Evolutionary conservation across 2,329 filamentous ascomycete genomes (phyloP), one percentile per base, ranked within the genome.

Genomic region (Venturia nashicola): DNA sequence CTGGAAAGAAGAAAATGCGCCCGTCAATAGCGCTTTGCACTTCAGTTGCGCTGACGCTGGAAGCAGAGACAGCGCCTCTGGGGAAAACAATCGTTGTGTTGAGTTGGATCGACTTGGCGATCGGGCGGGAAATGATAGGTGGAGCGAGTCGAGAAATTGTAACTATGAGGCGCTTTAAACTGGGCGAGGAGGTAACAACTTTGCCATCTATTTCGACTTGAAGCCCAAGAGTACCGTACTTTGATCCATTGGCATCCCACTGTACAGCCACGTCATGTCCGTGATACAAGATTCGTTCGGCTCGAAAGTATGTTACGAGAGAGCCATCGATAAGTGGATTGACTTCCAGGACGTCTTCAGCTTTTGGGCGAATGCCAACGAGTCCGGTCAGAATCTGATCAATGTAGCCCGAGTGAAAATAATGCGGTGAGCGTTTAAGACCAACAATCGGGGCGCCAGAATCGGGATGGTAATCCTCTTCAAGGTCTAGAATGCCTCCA

Each of bases 391-490:
- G 70, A 42, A 78, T 68, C 2, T 75, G 70, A 64, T 79, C 77
- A 34, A 75, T 71, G 66, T 74, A 79, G 1, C 76, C 76, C 1
- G 76, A 78, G 69, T 79, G 77, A 70, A 78, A 78, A 68, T 78
- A 79, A 63, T 79, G 77, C 16, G 72, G 75, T 2, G 74, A 76
- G 7, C 77, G 74, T 39, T 73, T 71, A 5, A 78, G 71, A 0
- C 76, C 76, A 2, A 78, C 76, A 34, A 78, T 76, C 0, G 75
- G 75, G 0, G 70, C 70, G 0, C 75, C 72, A n/a, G 76, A 74
- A 64, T 76, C 75, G 0, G 77, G 71, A 51, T 78, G 72, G 66
- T 78, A 78, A 64, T 78, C 75, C 68, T 79, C 77, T 65, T 78
- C 72, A 4, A 78, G 64, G 42, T 78, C 73, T 0, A 78, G 67